Evolutionary conservation across 192 early-diverging fungal species (phyloP).

Genomic region (Coemansia aciculifera): DNA sequence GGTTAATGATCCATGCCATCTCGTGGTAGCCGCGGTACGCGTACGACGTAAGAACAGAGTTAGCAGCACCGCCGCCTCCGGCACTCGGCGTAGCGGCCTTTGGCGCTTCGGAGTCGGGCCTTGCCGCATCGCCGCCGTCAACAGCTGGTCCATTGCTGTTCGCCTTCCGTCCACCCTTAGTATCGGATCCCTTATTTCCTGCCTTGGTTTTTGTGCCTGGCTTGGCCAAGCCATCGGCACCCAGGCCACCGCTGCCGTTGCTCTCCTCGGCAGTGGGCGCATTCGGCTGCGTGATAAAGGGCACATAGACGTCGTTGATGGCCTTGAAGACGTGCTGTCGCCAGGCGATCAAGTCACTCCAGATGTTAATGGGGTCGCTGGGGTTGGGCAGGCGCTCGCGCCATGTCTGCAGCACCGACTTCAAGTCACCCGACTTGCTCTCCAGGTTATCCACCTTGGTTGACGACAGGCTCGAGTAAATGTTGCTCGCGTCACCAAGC

Average conservation of each 20-base stretch:
- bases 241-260: conserved; percentile 3
- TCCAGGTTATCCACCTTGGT: conserved; percentile 87
- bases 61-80: conserved; percentile 6
- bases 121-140: conserved; percentile 18
- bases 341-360: conserved; percentile 98
- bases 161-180: conserved; percentile 43
- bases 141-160: conserved; percentile 8
- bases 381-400: conserved; percentile 93
- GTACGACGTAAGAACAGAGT: conserved; percentile 66
- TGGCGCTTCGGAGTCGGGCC: conserved; percentile 14
- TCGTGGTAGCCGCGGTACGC: conserved; percentile 99
- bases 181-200: conserved; percentile 54
- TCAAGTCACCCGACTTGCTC: conserved; percentile 81
- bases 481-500: conserved; percentile 87
- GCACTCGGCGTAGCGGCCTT: conserved; percentile 10
- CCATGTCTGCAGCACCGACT: conserved; percentile 91
- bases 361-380: conserved; percentile 97
- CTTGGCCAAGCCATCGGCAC: background rate
- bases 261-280: conserved; percentile 12
- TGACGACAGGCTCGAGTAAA: conserved; percentile 75
- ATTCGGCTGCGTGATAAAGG: conserved; percentile 63
- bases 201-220: conserved; percentile 25
- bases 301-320: conserved; percentile 94
- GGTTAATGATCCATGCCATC: conserved; percentile 99
- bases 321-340: conserved; percentile 95